phyloP scores from a whole-genome alignment of 2,329 filamentous ascomycete species.

The Ophiocordyceps australis region DNA sequence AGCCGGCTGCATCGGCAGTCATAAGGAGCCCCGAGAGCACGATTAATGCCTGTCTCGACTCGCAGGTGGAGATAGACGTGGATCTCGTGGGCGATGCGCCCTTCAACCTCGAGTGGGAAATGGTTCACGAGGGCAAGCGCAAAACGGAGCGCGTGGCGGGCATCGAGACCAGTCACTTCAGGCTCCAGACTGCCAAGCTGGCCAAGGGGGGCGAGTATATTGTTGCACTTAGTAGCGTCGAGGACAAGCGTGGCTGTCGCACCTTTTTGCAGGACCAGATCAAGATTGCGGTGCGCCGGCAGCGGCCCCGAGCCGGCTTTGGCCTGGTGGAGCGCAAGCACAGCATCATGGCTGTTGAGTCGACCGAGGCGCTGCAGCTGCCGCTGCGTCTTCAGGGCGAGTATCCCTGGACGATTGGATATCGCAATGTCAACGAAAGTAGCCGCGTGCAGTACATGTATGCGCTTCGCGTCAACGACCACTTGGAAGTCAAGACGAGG shows the following conservation, averaged over 20 bases:
- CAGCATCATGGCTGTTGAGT: slow-evolving; percentile 55
- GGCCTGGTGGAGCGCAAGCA: slow-evolving; percentile 70
- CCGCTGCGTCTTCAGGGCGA: slow-evolving; percentile 77
- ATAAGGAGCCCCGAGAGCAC: slow-evolving; percentile 34
- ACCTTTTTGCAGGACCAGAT: slow-evolving; percentile 70
- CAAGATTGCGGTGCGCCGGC: slow-evolving; percentile 72
- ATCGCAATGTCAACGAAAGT: slow-evolving; percentile 45
- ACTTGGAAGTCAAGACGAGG: slow-evolving; percentile 42
- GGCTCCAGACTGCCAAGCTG: slow-evolving; percentile 58
- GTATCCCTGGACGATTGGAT: slow-evolving; percentile 65
- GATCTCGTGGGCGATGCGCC: slow-evolving; percentile 66
- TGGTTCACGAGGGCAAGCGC: slow-evolving; percentile 77
- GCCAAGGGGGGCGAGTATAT: slow-evolving; percentile 79
- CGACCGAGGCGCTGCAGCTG: slow-evolving; percentile 48
- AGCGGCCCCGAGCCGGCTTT: slow-evolving; percentile 75
- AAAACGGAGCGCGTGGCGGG: slow-evolving; percentile 46
- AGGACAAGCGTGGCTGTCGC: slow-evolving; percentile 74
- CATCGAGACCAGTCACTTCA: slow-evolving; percentile 45
- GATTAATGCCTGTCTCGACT: slow-evolving; percentile 64
- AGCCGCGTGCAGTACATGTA: slow-evolving; percentile 26
- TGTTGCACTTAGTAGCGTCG: slow-evolving; percentile 67
- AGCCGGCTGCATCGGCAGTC: slow-evolving; percentile 73
- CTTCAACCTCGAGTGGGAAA: slow-evolving; percentile 80
- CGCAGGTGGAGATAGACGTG: slow-evolving; percentile 58
- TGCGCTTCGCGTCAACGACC: slow-evolving; percentile 43